phyloP scores from a whole-genome alignment of 768 basidiomycete genomes.

The Galerina sulciceps region DNA sequence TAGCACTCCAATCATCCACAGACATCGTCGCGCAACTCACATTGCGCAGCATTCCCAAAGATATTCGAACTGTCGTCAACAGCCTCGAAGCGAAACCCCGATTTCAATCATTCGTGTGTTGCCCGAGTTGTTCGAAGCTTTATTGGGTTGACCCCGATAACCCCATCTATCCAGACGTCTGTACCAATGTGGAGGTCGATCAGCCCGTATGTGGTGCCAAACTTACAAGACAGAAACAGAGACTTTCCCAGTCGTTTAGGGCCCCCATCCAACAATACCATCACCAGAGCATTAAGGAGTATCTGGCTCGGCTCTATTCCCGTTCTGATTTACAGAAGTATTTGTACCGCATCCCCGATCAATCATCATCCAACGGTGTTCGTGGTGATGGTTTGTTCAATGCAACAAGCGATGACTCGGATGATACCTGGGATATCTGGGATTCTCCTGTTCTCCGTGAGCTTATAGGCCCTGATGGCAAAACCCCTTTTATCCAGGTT shows the following conservation, averaged over 20 bases:
- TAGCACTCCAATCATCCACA: neutral
- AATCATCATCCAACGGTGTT: neutral
- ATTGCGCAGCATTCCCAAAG: neutral
- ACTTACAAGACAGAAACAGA: neutral
- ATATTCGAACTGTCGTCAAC: neutral
- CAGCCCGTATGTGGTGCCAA: neutral
- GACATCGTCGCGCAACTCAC: neutral
- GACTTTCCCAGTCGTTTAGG: neutral
- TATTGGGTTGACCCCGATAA: neutral
- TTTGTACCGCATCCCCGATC: neutral
- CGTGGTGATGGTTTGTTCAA: no score
- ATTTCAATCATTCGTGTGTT: neutral
- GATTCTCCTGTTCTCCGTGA: neutral
- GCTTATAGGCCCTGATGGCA: neutral
- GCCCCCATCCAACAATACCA: neutral
- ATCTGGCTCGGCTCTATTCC: neutral
- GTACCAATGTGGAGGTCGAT: neutral
- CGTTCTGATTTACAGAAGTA: neutral
- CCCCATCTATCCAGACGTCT: neutral
- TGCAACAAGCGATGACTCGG: no score
- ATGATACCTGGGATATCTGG: slow-evolving; percentile 6
- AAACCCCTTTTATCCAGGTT: neutral
- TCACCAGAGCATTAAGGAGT: neutral
- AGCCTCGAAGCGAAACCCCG: neutral
- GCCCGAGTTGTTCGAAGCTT: neutral